Evolutionary conservation across 768 basidiomycete genomes (phyloP).

Genomic region (Lactarius hatsudake): DNA sequence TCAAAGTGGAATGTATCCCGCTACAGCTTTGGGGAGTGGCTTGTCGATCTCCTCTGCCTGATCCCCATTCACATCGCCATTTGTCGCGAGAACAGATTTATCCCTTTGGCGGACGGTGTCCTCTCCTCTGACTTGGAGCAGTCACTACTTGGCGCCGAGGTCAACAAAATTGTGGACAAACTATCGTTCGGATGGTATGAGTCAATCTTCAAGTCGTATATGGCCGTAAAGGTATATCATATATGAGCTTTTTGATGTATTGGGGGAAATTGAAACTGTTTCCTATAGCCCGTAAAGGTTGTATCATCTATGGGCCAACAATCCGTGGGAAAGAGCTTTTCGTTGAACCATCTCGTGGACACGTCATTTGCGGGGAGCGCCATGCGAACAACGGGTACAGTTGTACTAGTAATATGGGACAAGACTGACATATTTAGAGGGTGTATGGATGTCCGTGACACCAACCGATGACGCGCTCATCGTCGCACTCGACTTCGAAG

Average conservation of each 20-base stretch:
- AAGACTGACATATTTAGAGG: slow-evolving; percentile 36
- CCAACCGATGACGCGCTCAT: background rate
- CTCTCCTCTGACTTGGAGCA: slow-evolving; percentile 48
- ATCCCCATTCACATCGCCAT: slow-evolving; percentile 40
- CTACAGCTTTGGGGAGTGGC: slow-evolving; percentile 52
- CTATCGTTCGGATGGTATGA: slow-evolving; percentile 64
- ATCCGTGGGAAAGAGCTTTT: background rate
- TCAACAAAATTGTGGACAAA: slow-evolving; percentile 51
- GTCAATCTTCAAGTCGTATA: slow-evolving; percentile 58
- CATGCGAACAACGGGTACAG: slow-evolving; percentile 52
- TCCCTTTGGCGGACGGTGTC: slow-evolving; percentile 58
- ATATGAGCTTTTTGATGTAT: too few relatives aligned
- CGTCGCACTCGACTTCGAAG: background rate
- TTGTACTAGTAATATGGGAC: too few relatives aligned
- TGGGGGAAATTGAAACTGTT: too few relatives aligned
- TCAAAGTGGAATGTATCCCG: slow-evolving; percentile 14
- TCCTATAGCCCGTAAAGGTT: slow-evolving; percentile 45
- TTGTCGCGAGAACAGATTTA: slow-evolving; percentile 55
- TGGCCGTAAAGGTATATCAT: slow-evolving; percentile 35
- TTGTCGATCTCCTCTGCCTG: slow-evolving; percentile 53
- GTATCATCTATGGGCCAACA: background rate
- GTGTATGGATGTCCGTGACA: slow-evolving; percentile 57
- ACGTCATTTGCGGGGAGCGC: slow-evolving; percentile 32
- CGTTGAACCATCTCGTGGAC: background rate
- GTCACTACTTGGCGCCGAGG: slow-evolving; percentile 55